Evolutionary conservation across 1,139 yeast species (phyloP), one percentile per base, ranked within the genome.

Genomic region (Blastobotrys buckinghamii): DNA sequence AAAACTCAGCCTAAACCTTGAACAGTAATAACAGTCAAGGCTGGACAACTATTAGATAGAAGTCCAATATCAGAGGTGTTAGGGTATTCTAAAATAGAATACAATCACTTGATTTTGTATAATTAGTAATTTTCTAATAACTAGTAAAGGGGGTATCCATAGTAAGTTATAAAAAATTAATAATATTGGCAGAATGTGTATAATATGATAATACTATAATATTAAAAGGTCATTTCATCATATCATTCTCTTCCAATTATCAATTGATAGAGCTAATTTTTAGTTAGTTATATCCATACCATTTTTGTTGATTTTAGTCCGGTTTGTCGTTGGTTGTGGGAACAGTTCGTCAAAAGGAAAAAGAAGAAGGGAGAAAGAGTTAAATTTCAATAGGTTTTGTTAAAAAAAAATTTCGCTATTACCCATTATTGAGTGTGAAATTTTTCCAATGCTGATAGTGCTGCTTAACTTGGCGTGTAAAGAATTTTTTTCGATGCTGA

Each of bases 1-100:
- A n/a, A 39, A 39, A 45, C 48, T 39, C 48, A 45, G 48, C 48
- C 43, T 29, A 40, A 27, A 17, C 44, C 32, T 32, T 42, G 39
- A 34, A 20, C 44, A 42, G 44, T 42, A 42, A 42, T 42, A 19
- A 42, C 44, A 17, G 42, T 39, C 42, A 39, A 39, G 32, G 42
- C 16, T 17, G 42, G 32, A n/a, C n/a, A n/a, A n/a, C n/a, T n/a
- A n/a, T n/a, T n/a, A n/a, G n/a, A n/a, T n/a, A n/a, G n/a, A n/a
- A n/a, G n/a, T 33, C 36, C 36, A 15, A 16, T n/a, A 9, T 34
- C 24, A 34, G 38, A 34, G 24, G 22, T 9, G 20, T 34, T 34
- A 19, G 38, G 17, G 38, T 34, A 29, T 12, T n/a, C n/a, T n/a
- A 5, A 12, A 29, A 29, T 5, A 29, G 9, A 29, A 12, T 29